These are phyloP conservation scores for Brasenia schreberi DNA, from an alignment of 164 flowering plant species.

Conservation along the genomic window DNA sequence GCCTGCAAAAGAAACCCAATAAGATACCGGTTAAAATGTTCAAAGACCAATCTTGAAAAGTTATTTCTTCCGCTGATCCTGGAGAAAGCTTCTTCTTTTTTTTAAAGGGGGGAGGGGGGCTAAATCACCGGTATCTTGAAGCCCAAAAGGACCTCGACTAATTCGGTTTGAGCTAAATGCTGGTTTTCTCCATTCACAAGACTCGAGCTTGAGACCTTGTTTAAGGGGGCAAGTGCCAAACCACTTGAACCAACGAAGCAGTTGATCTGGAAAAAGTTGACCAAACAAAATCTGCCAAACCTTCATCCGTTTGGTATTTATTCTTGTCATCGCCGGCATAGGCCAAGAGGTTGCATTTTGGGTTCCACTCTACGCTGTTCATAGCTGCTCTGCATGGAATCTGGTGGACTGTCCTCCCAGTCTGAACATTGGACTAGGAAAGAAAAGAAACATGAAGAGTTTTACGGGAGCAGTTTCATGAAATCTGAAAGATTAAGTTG, in stretches of 20 bases:
- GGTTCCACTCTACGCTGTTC: constrained; percentile 99
- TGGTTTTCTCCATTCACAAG: too few species aligned
- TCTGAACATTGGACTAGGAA: constrained; percentile 69
- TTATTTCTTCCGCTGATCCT: too few species aligned
- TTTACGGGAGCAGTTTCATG: neutral
- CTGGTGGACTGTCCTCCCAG: constrained; percentile 84
- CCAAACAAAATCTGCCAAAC: constrained; percentile 17
- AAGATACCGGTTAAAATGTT: neutral
- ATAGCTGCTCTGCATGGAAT: constrained; percentile 92
- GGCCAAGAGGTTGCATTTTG: constrained; percentile 77
- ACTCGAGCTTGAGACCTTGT: too few species aligned
- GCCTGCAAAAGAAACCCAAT: constrained; percentile 31
- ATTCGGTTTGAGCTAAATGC: neutral
- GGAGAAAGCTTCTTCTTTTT: too few species aligned
- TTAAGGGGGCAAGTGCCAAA: too few species aligned
- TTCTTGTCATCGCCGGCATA: constrained; percentile 98
- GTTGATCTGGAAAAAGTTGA: neutral
- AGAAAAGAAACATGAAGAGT: neutral
- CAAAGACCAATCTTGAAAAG: too few species aligned
- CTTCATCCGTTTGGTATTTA: constrained; percentile 92
- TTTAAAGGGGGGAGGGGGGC: neutral
- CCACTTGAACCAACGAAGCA: neutral
- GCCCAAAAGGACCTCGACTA: neutral
- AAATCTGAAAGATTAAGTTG: neutral
- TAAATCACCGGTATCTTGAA: neutral